Base-by-base conservation (phyloP, 2,329 filamentous ascomycete genomes). In the Paracoccidioides brasiliensis region DNA sequence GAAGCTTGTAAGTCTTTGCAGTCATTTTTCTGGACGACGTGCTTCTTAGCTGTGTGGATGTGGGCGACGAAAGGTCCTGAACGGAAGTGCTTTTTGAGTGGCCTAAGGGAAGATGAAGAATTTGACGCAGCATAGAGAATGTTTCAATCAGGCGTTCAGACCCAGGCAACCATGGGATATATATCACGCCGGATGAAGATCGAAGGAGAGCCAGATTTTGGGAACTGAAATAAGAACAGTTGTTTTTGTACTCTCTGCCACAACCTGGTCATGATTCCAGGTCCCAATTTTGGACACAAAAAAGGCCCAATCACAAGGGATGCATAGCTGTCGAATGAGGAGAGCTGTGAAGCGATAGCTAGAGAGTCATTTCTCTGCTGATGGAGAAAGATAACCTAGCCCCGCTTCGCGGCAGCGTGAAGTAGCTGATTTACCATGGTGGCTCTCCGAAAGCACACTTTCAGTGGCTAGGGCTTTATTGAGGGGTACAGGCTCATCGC, bases 271-370 rank as follows among this genome's bases (percentile, higher is more conserved):
- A n/a, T 33, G 7, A 3, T 42, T 2, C 22, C 32, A 42, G 40
- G n/a, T 35, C 50, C 33, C 50, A 52, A 52, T 52, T 42, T 52
- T 50, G 46, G n/a, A 50, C 46, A 37, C 33, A 38, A 7, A 37
- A 38, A 38, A 1, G 33, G 10, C 32, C 46, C 46, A 50, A 50
- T 50, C 5, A 50, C 5, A 33, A 38, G 22, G n/a, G 38, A 50
- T 28, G 4, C 6, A 28, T 50, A 4, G 6, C 37, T 9, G 5
- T 14, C 33, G 33, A 50, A 50, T 15, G 32, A 48, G 15, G 33
- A 37, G 6, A 38, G 33, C 33, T 50, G 46, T n/a, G n/a, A 33
- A 9, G 46, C 4, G 12, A 28, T 38, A 35, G 46, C 9, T 50
- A 5, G n/a, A n/a, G 30, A 46, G 7, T 35, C 12, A 35, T n/a